phyloP scores from a whole-genome alignment of 2,329 filamentous ascomycete genomes.

The Stagonosporopsis vannaccii region DNA sequence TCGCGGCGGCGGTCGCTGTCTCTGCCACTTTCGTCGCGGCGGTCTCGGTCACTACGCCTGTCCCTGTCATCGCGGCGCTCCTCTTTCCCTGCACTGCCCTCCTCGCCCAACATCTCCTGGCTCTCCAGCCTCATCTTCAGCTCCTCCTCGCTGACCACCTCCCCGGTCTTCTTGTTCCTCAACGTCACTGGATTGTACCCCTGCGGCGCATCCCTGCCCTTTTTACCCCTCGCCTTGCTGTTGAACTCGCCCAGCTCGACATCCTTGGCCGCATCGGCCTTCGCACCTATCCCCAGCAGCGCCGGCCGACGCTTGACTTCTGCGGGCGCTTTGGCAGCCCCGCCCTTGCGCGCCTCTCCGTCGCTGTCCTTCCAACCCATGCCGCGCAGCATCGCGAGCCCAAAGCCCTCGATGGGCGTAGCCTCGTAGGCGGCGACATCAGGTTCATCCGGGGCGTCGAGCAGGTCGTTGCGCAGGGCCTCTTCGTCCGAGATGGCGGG shows the following conservation, averaged over 20 bases:
- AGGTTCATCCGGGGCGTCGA: constrained; percentile 75
- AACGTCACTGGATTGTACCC: constrained; percentile 69
- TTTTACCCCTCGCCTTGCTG: constrained; percentile 58
- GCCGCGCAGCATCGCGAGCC: constrained; percentile 84
- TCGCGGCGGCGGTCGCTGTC: constrained; percentile 28
- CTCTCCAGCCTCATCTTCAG: constrained; percentile 60
- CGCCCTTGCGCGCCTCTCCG: constrained; percentile 56
- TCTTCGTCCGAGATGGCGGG: constrained; percentile 64
- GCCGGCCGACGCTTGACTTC: constrained; percentile 76
- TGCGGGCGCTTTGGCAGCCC: constrained; percentile 60
- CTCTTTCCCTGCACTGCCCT: constrained; percentile 36
- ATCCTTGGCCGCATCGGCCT: constrained; percentile 68
- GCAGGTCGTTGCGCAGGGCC: constrained; percentile 74
- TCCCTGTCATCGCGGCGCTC: constrained; percentile 32
- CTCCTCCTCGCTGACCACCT: constrained; percentile 69
- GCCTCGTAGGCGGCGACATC: constrained; percentile 85
- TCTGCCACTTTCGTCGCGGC: constrained; percentile 25
- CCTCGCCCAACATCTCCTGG: constrained; percentile 54
- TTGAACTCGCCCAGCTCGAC: constrained; percentile 80
- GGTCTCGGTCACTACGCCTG: constrained; percentile 22
- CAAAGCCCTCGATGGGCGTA: constrained; percentile 93
- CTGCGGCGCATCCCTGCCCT: constrained; percentile 50
- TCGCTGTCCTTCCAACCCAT: constrained; percentile 91
- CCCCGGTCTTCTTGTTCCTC: constrained; percentile 68
- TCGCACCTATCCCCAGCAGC: constrained; percentile 87